Conservation (phyloP, 169 alveolate species). For the Cryptosporidium andersoni region DNA sequence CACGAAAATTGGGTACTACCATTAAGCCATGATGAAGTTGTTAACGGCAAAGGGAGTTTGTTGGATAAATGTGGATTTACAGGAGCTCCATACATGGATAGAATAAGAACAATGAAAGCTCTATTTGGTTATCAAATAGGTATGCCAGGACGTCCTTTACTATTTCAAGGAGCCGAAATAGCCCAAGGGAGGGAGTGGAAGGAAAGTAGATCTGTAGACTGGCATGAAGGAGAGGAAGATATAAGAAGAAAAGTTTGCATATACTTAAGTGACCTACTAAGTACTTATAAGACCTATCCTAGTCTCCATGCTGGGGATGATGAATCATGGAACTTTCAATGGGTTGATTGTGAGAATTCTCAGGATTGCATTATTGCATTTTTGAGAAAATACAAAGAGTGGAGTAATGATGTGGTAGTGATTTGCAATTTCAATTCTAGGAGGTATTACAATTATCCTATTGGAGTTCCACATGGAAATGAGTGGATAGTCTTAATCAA, state of each 20-base stretch:
- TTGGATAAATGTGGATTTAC: conserved; percentile 78
- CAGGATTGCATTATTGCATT: conserved; percentile 77
- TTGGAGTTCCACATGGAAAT: conserved; percentile 79
- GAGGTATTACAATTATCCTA: conserved; percentile 75
- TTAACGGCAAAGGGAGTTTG: conserved; percentile 78
- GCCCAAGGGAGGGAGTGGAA: conserved; percentile 81
- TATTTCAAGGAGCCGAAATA: conserved; percentile 80
- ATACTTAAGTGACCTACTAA: conserved; percentile 75
- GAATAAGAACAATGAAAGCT: conserved; percentile 76
- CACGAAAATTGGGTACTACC: conserved; percentile 80
- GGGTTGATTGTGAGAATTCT: conserved; percentile 80
- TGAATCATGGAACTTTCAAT: conserved; percentile 77
- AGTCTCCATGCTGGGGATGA: conserved; percentile 80
- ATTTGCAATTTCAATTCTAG: conserved; percentile 75
- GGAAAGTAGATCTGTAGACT: conserved; percentile 78
- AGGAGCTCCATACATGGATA: conserved; percentile 78
- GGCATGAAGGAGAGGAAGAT: conserved; percentile 81
- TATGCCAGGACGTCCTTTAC: conserved; percentile 78
- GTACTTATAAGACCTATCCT: conserved; percentile 70
- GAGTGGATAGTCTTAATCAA: conserved; percentile 78
- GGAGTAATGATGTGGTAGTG: conserved; percentile 77
- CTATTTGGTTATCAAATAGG: conserved; percentile 79
- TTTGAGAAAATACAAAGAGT: conserved; percentile 73
- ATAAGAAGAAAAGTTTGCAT: conserved; percentile 74
- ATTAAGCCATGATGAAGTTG: conserved; percentile 79